Evolutionary conservation across 129 eudicot genomes (phyloP).

Genomic region (Mikania micrantha): DNA sequence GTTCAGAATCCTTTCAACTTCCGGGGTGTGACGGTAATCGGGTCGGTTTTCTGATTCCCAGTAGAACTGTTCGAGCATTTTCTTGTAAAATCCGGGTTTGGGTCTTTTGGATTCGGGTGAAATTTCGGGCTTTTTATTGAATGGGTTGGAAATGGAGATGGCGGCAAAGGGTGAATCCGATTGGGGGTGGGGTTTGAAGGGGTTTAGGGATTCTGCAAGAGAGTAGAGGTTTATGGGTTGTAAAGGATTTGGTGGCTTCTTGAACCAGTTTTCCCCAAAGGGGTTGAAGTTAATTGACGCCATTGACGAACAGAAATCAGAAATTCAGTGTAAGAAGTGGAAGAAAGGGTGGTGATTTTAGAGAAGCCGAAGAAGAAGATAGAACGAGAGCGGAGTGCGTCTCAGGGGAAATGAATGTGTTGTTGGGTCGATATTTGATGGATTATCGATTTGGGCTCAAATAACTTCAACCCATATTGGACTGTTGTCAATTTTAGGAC

Average conservation of each 20-base stretch:
- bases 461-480: neutral
- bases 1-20: constrained; percentile 53
- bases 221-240: constrained; percentile 42
- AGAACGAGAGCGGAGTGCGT: neutral
- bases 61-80: constrained; percentile 67
- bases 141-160: constrained; percentile 40
- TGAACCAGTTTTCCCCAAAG: constrained; percentile 79
- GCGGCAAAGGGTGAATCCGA: constrained; percentile 43
- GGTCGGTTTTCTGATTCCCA: constrained; percentile 77
- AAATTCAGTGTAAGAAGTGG: neutral
- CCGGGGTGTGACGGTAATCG: constrained; percentile 70
- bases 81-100: constrained; percentile 52
- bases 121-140: constrained; percentile 26
- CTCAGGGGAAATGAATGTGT: constrained; percentile 7
- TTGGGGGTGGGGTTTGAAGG: constrained; percentile 50
- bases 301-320: constrained; percentile 29
- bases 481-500: neutral
- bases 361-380: constrained; percentile 16
- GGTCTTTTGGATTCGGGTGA: constrained; percentile 12
- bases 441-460: constrained; percentile 1
- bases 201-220: constrained; percentile 36
- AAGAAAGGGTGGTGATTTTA: neutral
- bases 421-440: constrained; percentile 2
- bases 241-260: constrained; percentile 54
- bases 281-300: constrained; percentile 75